A percentile compares a stretch with the other conserved stretches of the same genome.
phyloP scores from a whole-genome alignment of 345 rosid genomes.

The Boechera stricta region DNA sequence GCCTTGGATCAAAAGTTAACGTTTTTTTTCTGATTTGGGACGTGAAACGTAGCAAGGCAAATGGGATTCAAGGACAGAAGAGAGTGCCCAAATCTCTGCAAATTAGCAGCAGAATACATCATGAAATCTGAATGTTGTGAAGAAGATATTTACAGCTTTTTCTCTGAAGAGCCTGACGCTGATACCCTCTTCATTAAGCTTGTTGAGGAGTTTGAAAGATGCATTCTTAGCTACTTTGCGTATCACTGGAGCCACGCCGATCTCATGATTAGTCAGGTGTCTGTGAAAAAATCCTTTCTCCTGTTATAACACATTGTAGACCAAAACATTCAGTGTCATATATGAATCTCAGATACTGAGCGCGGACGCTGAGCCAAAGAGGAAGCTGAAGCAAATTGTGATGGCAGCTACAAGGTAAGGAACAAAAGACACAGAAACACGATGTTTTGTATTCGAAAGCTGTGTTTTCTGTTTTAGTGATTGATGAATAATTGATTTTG shows the following conservation, averaged over 20 bases:
- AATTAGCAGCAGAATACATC: constrained; percentile 83
- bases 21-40: not conserved
- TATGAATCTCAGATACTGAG: constrained; percentile 60
- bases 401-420: constrained; percentile 86
- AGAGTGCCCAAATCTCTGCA: constrained; percentile 85
- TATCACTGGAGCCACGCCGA: constrained; percentile 85
- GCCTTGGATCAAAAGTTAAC: not conserved
- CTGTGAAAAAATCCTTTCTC: constrained; percentile 9
- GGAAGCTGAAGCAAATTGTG: constrained; percentile 74
- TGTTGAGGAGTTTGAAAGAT: constrained; percentile 92
- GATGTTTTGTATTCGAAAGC: constrained; percentile 13
- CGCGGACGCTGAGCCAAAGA: constrained; percentile 70
- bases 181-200: constrained; percentile 82
- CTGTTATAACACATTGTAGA: not conserved
- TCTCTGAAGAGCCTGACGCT: constrained; percentile 61
- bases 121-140: constrained; percentile 70
- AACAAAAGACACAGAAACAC: constrained; percentile 8
- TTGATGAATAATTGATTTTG: constrained; percentile 23
- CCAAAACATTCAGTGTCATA: not conserved
- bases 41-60: constrained; percentile 67
- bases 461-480: not conserved
- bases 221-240: constrained; percentile 88
- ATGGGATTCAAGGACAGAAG: constrained; percentile 79
- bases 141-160: constrained; percentile 69
- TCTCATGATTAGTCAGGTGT: constrained; percentile 78